Conservation (phyloP, 2,329 filamentous ascomycete genomes). For the Escovopsis sp. region DNA sequence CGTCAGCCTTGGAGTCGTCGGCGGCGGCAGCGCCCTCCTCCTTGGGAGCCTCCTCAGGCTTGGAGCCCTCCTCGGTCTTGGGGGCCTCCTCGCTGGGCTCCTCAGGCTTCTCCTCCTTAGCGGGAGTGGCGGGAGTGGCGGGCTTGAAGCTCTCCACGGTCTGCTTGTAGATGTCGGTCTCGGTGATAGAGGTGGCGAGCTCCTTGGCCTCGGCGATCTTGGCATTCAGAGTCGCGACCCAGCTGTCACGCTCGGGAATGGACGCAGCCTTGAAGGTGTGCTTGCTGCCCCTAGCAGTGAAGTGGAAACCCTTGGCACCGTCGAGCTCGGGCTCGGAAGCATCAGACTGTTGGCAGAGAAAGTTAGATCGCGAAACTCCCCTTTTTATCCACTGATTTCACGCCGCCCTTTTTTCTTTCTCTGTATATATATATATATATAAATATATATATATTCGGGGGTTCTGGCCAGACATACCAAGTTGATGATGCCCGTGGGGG, state of each 20-base stretch:
- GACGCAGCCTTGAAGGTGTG: conserved; percentile 78
- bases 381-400: too few species aligned
- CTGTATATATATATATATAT: too few species aligned
- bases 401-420: too few species aligned
- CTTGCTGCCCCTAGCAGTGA: conserved; percentile 78
- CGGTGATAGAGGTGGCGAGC: conserved; percentile 54
- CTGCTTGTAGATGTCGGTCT: conserved; percentile 79
- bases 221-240: conserved; percentile 71
- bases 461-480: conserved; percentile 41
- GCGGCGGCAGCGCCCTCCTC: conserved; percentile 10
- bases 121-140: conserved; percentile 14
- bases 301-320: conserved; percentile 67
- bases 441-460: too few species aligned
- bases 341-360: conserved; percentile 29
- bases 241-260: conserved; percentile 73
- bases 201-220: conserved; percentile 79
- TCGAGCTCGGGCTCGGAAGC: conserved; percentile 60
- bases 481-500: conserved; percentile 69
- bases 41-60: conserved; percentile 21
- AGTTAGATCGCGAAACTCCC: neutral
- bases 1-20: conserved; percentile 40
- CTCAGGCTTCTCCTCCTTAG: conserved; percentile 17
- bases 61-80: conserved; percentile 22
- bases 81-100: conserved; percentile 20
- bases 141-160: conserved; percentile 58